Percentiles rank a stretch among this genome's conserved stretches.
These are phyloP conservation scores for Epipyxis sp. DNA, from an alignment of 108 stramenopile genomes.

Conservation along the genomic window DNA sequence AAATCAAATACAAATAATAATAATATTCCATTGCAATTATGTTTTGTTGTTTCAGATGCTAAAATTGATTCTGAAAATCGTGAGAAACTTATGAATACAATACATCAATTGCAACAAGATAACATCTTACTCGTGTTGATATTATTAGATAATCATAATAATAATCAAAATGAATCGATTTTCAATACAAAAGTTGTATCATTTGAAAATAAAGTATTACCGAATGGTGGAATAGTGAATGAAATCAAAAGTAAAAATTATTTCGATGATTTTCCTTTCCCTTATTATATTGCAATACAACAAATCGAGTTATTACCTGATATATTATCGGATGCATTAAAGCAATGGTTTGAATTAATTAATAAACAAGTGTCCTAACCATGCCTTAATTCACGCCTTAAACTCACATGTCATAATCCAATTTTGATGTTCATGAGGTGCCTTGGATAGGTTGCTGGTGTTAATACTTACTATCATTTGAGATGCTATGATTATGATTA, in stretches of 20 bases:
- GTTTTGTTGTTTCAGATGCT: conserved; percentile 90
- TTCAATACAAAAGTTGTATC: conserved; percentile 86
- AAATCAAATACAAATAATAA: conserved; percentile 51
- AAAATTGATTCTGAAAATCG: conserved; percentile 87
- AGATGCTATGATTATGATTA: too few species aligned
- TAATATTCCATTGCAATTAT: conserved; percentile 87
- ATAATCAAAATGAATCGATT: conserved; percentile 81
- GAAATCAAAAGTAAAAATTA: conserved; percentile 82
- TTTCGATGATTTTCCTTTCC: conserved; percentile 97
- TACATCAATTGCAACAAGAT: conserved; percentile 81
- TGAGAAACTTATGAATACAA: conserved; percentile 67
- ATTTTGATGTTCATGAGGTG: too few species aligned
- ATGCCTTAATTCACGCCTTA: too few species aligned
- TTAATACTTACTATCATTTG: too few species aligned
- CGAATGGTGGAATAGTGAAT: conserved; percentile 32
- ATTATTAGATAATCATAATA: conserved; percentile 70
- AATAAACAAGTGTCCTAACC: conserved; percentile 49
- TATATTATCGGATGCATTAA: conserved; percentile 85
- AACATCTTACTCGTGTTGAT: conserved; percentile 89
- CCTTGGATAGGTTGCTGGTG: too few species aligned
- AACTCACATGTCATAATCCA: too few species aligned
- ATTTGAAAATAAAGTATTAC: conserved; percentile 78
- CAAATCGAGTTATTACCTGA: conserved; percentile 85
- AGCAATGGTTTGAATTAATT: conserved; percentile 96
- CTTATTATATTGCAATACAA: conserved; percentile 85